Evolutionary conservation across 305 asterid genomes (phyloP), one percentile per base, ranked within the genome.

Genomic region (Solanum hybrid): DNA sequence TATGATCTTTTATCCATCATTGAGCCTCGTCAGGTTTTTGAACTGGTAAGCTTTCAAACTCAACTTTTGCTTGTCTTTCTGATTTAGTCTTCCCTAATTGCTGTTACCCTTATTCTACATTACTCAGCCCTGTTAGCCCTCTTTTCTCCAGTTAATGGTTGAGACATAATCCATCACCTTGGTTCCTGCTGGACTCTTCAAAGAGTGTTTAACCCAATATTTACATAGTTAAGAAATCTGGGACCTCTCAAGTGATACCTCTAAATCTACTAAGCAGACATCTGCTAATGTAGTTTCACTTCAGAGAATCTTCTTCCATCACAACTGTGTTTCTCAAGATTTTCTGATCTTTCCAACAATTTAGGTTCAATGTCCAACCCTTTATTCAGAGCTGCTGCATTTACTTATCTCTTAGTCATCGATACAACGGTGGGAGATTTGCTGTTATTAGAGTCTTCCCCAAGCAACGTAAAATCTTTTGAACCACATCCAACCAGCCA

Each of bases 21-120:
- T 85, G 99, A 97, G 95, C 99, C 99, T 90, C 99, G 98, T 12
- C 99, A 97, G 93, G 99, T 96, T 90, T 97, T 97, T 95, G 99
- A 97, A 93, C 94, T 97, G 99, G 99, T 97, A 93, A 89, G 94
- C 86, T 89, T 93, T 67, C 31, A 11, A 85, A 20, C 40, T 84
- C 22, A n/a, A 84, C 94, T 88, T 57, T 85, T 57, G 22, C 22
- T 57, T 28, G 39, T 57, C 76, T 11, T 51, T 46, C 87, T 46
- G 28, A 29, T 84, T 29, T 57, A 57, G 31, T 57, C 74, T 57
- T 84, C 40, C 75, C 8, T 85, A 31, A 57, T 51, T 81, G 40
- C 22, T 57, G 88, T 85, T 31, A 22, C 29, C n/a, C 46, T 57
- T 85, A 37, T 31, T 57, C 76, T 51, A 57, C 76, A 6, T 6